phyloP scores from a whole-genome alignment of 2,329 filamentous ascomycete species.

The Aspergillus sp. region DNA sequence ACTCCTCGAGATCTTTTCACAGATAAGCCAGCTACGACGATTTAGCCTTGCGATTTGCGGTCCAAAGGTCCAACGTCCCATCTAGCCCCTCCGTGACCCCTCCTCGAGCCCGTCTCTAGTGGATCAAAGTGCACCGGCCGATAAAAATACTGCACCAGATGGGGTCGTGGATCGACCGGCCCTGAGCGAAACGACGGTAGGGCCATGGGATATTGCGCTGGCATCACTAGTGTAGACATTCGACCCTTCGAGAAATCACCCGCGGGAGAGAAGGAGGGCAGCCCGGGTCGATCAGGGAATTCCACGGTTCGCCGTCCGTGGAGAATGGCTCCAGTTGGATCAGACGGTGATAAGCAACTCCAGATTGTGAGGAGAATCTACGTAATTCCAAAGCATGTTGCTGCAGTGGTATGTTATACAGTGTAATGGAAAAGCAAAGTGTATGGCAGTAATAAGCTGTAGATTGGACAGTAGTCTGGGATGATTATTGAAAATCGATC shows the following conservation, averaged over 20 bases:
- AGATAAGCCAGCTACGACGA: neutral
- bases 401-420: neutral
- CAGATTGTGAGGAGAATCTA: neutral
- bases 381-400: neutral
- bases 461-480: neutral
- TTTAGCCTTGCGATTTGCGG: neutral
- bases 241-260: neutral
- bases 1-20: neutral
- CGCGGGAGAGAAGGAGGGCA: neutral
- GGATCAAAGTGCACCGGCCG: slow-evolving; percentile 1
- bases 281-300: neutral
- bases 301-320: slow-evolving; percentile 6
- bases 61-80: neutral
- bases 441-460: neutral
- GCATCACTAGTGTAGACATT: neutral
- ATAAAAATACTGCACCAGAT: neutral
- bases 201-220: neutral
- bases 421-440: neutral
- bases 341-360: neutral
- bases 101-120: neutral
- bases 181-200: slow-evolving; percentile 1
- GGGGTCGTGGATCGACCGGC: slow-evolving; percentile 2
- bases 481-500: slow-evolving; percentile 29
- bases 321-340: neutral
- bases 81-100: neutral